Conservation (phyloP, 1,139 yeast species). For the Yamadazyma spencermartinsiae region DNA sequence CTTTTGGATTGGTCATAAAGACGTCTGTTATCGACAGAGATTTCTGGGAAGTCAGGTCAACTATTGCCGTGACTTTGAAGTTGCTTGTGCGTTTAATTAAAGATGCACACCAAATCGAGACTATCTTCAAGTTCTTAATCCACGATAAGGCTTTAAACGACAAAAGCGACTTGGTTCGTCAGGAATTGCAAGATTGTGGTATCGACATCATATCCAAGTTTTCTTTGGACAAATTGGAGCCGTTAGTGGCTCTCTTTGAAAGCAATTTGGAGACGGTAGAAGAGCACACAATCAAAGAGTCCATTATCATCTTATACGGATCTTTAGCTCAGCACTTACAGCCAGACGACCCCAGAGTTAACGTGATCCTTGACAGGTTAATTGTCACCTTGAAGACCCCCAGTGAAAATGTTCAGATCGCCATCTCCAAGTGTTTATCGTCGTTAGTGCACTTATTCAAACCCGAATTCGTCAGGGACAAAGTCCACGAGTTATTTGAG, state of each 20-base stretch:
- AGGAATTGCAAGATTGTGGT: constrained; percentile 90
- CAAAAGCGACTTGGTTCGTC: constrained; percentile 68
- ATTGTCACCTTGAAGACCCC: constrained; percentile 80
- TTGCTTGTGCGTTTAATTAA: constrained; percentile 54
- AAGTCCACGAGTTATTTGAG: constrained; percentile 59
- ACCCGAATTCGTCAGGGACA: constrained; percentile 42
- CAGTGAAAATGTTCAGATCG: constrained; percentile 84
- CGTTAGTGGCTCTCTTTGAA: constrained; percentile 78
- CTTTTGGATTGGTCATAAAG: constrained; percentile 74
- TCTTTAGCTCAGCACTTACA: constrained; percentile 81
- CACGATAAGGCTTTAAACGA: constrained; percentile 71
- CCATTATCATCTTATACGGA: constrained; percentile 84
- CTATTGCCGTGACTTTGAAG: constrained; percentile 69
- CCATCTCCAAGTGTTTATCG: constrained; percentile 81
- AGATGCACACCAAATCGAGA: constrained; percentile 37
- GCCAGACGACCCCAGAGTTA: constrained; percentile 61
- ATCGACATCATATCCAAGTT: constrained; percentile 62
- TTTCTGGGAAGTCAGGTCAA: constrained; percentile 82
- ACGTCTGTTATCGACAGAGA: constrained; percentile 63
- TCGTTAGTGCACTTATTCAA: constrained; percentile 70
- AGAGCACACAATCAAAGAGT: constrained; percentile 71
- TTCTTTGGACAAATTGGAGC: constrained; percentile 66
- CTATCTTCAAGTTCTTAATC: constrained; percentile 59
- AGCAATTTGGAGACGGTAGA: constrained; percentile 48
- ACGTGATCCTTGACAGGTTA: constrained; percentile 65